These are phyloP conservation scores for Pyrenophora seminiperda DNA, from an alignment of 2,329 filamentous ascomycete species.

Conservation along the genomic window DNA sequence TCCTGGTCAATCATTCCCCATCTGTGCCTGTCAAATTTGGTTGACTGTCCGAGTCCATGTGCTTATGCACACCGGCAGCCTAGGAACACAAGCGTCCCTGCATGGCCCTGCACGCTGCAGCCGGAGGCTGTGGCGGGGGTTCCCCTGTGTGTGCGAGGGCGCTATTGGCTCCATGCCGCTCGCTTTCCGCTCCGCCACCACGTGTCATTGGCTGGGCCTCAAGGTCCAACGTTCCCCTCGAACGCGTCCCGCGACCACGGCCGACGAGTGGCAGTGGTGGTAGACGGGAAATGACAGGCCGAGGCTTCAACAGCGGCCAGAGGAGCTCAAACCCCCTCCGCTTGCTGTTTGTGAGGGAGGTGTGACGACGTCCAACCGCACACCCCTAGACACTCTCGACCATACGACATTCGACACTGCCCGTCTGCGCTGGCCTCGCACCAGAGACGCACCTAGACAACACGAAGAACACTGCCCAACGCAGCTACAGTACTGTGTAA, in stretches of 20 bases:
- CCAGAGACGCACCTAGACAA: constrained; percentile 11
- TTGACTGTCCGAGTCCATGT: constrained; percentile 29
- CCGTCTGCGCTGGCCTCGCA: constrained; percentile 10
- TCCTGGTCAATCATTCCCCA: constrained; percentile 26
- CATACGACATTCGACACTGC: constrained; percentile 1
- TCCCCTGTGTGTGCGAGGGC: constrained; percentile 11
- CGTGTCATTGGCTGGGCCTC: constrained; percentile 28
- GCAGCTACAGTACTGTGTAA: constrained; percentile 24
- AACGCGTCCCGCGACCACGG: constrained; percentile 31
- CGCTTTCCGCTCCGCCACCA: constrained; percentile 11
- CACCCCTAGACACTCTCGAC: no score
- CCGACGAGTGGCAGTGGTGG: constrained; percentile 25
- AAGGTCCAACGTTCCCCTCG: constrained; percentile 24
- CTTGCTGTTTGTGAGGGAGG: constrained; percentile 19
- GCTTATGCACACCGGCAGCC: constrained; percentile 39
- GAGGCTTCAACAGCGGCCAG: constrained; percentile 21
- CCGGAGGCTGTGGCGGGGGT: constrained; percentile 23
- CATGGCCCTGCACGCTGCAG: constrained; percentile 11
- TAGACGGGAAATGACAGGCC: constrained; percentile 29
- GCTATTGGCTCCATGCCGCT: constrained; percentile 19
- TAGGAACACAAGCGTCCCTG: constrained; percentile 41
- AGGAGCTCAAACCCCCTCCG: constrained; percentile 16
- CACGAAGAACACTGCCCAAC: not conserved
- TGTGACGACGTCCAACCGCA: constrained; percentile 30
- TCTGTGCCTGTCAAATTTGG: constrained; percentile 40